Percentiles rank a stretch among this genome's conserved stretches.
Evolutionary conservation across 1,284 basidiomycete genomes (phyloP).

Genomic region (Microbotryomycetes sp.): DNA sequence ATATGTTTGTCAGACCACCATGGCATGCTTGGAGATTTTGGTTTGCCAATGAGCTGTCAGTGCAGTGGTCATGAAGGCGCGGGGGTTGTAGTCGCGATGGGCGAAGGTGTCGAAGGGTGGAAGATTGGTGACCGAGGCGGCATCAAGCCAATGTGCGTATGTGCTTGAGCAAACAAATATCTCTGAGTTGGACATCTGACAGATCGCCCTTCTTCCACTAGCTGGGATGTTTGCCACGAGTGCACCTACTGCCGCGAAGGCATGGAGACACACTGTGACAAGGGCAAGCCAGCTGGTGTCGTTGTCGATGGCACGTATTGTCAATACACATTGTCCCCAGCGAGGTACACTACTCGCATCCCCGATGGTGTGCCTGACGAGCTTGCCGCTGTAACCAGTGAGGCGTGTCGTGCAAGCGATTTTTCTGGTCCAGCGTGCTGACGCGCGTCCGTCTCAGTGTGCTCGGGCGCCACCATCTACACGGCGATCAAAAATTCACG

Average conservation of each 20-base stretch:
- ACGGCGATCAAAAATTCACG: conserved; percentile 27
- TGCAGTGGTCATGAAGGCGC: conserved; percentile 24
- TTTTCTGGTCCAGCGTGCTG: not conserved
- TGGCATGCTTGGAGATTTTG: conserved; percentile 18
- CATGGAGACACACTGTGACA: conserved; percentile 21
- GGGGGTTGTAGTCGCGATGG: conserved; percentile 18
- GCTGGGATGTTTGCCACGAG: conserved; percentile 11
- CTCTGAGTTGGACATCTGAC: not conserved
- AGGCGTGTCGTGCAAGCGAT: not conserved
- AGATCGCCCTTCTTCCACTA: no score
- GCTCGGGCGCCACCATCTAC: conserved; percentile 34
- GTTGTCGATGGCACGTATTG: not conserved
- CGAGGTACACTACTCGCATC: conserved; percentile 23
- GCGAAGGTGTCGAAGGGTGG: conserved; percentile 18
- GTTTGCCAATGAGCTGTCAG: not conserved
- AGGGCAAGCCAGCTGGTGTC: conserved; percentile 1
- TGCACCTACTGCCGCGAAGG: conserved; percentile 1
- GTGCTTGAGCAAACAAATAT: not conserved
- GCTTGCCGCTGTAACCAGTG: conserved; percentile 18
- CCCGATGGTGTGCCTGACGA: conserved; percentile 28
- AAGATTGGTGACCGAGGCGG: conserved; percentile 23
- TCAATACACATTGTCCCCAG: conserved; percentile 16
- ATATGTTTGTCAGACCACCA: conserved; percentile 10
- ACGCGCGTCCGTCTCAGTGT: conserved; percentile 1
- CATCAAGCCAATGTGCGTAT: conserved; percentile 26